Percentiles rank a stretch among this genome's conserved stretches.
Evolutionary conservation across 1,139 yeast genomes (phyloP).

Genomic region (Zhuliangozyma blackwelliae): DNA sequence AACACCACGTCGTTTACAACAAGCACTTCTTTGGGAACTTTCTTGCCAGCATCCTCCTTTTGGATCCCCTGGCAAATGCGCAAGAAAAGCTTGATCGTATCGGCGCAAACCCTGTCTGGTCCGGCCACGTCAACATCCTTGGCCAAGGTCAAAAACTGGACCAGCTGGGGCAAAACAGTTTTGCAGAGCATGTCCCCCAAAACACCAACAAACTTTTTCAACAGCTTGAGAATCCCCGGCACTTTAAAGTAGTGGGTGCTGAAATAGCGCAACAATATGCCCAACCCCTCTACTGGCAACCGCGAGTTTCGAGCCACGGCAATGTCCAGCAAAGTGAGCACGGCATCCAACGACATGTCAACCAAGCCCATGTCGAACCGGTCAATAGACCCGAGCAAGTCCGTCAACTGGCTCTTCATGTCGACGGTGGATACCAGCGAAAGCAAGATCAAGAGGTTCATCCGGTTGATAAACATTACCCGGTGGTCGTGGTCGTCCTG

Average conservation of each 20-base stretch:
- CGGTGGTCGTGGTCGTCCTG: conserved; percentile 21
- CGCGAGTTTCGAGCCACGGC: conserved; percentile 10
- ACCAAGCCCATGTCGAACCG: conserved; percentile 23
- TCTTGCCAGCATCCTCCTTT: not conserved
- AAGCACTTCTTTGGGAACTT: not conserved
- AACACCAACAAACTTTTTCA: conserved; percentile 9
- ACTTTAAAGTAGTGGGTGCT: conserved; percentile 9
- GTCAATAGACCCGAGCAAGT: conserved; percentile 21
- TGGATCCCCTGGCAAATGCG: conserved; percentile 1
- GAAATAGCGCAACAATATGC: conserved; percentile 12
- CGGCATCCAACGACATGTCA: conserved; percentile 19
- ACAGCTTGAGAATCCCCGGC: conserved; percentile 17
- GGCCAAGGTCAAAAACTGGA: conserved; percentile 4
- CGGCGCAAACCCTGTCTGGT: conserved; percentile 7
- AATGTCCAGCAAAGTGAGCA: conserved; percentile 17
- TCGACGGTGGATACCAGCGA: conserved; percentile 33
- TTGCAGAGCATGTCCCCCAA: not conserved
- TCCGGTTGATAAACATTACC: conserved; percentile 34
- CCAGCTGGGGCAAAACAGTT: not conserved
- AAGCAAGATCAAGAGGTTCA: conserved; percentile 33
- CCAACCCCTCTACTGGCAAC: conserved; percentile 21
- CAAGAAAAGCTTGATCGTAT: conserved; percentile 2
- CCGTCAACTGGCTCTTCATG: conserved; percentile 25
- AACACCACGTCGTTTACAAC: conserved; percentile 5
- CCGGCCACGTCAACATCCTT: conserved; percentile 2